Evolutionary conservation across 2,329 filamentous ascomycete genomes (phyloP).

Genomic region (Paradendryphiella salina): DNA sequence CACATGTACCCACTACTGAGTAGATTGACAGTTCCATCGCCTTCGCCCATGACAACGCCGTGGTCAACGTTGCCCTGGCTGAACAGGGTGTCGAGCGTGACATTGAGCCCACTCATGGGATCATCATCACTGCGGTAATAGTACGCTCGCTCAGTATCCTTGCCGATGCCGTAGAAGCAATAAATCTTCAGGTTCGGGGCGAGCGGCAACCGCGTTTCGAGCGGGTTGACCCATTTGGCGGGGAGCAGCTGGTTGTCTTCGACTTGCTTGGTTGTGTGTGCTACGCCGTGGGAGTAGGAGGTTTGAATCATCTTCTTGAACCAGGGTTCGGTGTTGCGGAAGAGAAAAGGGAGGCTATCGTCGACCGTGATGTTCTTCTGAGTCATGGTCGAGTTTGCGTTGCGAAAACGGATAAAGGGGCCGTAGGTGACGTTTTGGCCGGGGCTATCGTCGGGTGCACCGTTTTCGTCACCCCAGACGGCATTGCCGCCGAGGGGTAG

Average conservation of each 20-base stretch:
- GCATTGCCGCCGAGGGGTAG: constrained; percentile 89
- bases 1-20: constrained; percentile 96
- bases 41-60: constrained; percentile 93
- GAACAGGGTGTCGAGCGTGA: constrained; percentile 58
- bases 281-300: constrained; percentile 87
- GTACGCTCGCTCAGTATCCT: constrained; percentile 89
- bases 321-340: constrained; percentile 81
- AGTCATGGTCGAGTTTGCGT: constrained; percentile 56
- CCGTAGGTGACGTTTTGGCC: constrained; percentile 76
- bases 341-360: constrained; percentile 75
- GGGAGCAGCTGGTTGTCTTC: constrained; percentile 62
- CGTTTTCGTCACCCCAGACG: constrained; percentile 88
- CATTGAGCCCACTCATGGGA: constrained; percentile 66
- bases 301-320: constrained; percentile 72
- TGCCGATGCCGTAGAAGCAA: constrained; percentile 95
- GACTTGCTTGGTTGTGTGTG: constrained; percentile 76
- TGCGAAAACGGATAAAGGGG: constrained; percentile 80
- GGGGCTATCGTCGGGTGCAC: constrained; percentile 83
- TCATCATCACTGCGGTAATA: constrained; percentile 80
- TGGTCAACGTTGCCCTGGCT: constrained; percentile 65
- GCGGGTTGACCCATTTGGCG: constrained; percentile 89
- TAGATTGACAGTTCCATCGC: constrained; percentile 94
- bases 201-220: constrained; percentile 83
- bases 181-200: constrained; percentile 92
- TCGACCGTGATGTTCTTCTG: constrained; percentile 76